phyloP scores from a whole-genome alignment of 2,329 filamentous ascomycete species.

The Colletotrichum lentis region DNA sequence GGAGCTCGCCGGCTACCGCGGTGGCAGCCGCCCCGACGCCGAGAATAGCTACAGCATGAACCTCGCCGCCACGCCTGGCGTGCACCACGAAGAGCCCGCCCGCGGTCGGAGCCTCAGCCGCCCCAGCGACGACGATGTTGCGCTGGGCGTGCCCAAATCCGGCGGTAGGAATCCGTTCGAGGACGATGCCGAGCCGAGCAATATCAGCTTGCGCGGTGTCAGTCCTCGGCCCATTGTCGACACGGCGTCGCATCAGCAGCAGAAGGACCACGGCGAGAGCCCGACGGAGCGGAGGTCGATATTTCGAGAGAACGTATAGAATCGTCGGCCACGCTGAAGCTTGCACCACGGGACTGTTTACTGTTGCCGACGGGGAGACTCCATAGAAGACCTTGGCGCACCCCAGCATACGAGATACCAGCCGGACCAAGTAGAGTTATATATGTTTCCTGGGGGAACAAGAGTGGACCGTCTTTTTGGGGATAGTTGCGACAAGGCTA shows the following conservation, averaged over 20 bases:
- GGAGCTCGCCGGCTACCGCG: constrained; percentile 68
- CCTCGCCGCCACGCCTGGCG: constrained; percentile 50
- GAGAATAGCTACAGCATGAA: constrained; percentile 60
- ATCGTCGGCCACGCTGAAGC: background rate
- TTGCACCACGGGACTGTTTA: background rate
- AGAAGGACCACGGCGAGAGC: constrained; percentile 59
- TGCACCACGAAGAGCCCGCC: constrained; percentile 44
- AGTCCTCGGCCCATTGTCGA: constrained; percentile 76
- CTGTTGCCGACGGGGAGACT: background rate
- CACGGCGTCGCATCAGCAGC: constrained; percentile 44
- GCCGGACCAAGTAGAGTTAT: background rate
- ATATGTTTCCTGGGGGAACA: too few species aligned
- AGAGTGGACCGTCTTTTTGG: background rate
- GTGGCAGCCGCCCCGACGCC: constrained; percentile 49
- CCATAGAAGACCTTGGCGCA: background rate
- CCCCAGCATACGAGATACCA: background rate
- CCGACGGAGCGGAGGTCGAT: constrained; percentile 74
- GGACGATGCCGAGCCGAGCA: constrained; percentile 70
- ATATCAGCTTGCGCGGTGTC: constrained; percentile 71
- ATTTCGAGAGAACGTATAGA: constrained; percentile 73
- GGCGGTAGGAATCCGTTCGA: constrained; percentile 72
- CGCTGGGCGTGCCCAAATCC: constrained; percentile 49
- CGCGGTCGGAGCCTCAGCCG: constrained; percentile 30
- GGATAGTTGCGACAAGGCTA: constrained; percentile 11
- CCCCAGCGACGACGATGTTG: constrained; percentile 43